Percentiles rank a stretch among this genome's conserved stretches.
Conservation (phyloP, 805 yeast species). For the Pichia kluyveri region DNA sequence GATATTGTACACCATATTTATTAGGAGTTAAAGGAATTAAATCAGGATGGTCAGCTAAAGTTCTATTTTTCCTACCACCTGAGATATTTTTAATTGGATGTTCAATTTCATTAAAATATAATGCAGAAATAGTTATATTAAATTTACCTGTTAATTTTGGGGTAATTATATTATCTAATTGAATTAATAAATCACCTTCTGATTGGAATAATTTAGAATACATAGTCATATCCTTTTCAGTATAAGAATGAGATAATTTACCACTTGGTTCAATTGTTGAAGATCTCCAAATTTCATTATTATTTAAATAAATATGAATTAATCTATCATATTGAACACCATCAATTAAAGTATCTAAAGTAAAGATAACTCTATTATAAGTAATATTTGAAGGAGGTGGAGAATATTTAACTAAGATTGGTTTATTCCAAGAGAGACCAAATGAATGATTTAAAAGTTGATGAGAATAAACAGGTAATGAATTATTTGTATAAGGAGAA, state of each 20-base stretch:
- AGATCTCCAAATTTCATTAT: slow-evolving; percentile 71
- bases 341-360: slow-evolving; percentile 40
- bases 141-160: slow-evolving; percentile 53
- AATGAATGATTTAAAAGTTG: slow-evolving; percentile 38
- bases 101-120: slow-evolving; percentile 35
- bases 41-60: slow-evolving; percentile 5
- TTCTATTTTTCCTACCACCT: not conserved
- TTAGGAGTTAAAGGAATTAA: slow-evolving; percentile 30
- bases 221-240: slow-evolving; percentile 56
- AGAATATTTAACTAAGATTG: slow-evolving; percentile 32
- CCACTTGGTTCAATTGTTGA: slow-evolving; percentile 76
- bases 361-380: slow-evolving; percentile 46
- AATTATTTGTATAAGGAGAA: slow-evolving; percentile 16
- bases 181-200: slow-evolving; percentile 38
- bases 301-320: slow-evolving; percentile 53
- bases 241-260: slow-evolving; percentile 34
- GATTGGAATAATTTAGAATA: slow-evolving; percentile 42
- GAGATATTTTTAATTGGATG: not conserved
- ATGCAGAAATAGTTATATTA: slow-evolving; percentile 40
- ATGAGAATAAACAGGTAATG: slow-evolving; percentile 31
- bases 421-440: slow-evolving; percentile 54
- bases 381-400: slow-evolving; percentile 36
- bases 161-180: slow-evolving; percentile 55
- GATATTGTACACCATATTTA: slow-evolving; percentile 8
- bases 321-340: slow-evolving; percentile 62